These are phyloP conservation scores for Candida silvatica DNA, from an alignment of 805 yeast species.

Conservation along the genomic window DNA sequence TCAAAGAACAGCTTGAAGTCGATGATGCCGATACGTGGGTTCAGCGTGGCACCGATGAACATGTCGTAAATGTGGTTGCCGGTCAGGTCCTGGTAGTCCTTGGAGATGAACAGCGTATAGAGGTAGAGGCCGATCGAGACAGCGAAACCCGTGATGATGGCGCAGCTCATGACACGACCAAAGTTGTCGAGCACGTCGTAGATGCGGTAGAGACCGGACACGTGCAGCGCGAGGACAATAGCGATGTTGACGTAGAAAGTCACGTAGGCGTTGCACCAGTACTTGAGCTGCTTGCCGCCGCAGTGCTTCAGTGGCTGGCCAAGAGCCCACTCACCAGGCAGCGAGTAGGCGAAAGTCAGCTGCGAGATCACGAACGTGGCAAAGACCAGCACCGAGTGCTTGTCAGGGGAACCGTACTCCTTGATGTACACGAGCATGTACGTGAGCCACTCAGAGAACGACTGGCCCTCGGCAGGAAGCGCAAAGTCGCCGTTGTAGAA, in stretches of 20 bases:
- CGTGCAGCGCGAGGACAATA: conserved; percentile 55
- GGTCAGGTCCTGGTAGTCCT: conserved; percentile 84
- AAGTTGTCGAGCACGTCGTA: conserved; percentile 71
- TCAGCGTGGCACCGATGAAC: conserved; percentile 96
- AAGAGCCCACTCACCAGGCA: conserved; percentile 92
- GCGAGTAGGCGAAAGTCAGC: conserved; percentile 62
- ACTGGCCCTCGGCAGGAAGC: conserved; percentile 49
- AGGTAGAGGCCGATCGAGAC: conserved; percentile 66
- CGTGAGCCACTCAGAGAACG: conserved; percentile 39
- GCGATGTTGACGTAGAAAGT: conserved; percentile 65
- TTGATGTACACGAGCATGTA: conserved; percentile 37
- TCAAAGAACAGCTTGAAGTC: conserved; percentile 97
- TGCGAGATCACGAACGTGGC: conserved; percentile 63
- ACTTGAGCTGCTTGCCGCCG: conserved; percentile 74
- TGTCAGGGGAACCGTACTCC: conserved; percentile 50
- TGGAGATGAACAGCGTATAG: conserved; percentile 53
- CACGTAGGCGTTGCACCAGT: conserved; percentile 88
- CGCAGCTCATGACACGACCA: conserved; percentile 89
- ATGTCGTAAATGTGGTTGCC: conserved; percentile 86
- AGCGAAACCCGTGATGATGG: conserved; percentile 69
- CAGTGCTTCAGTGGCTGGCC: conserved; percentile 89
- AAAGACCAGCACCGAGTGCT: conserved; percentile 61
- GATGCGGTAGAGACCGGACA: conserved; percentile 64
- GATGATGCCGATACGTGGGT: conserved; percentile 88
- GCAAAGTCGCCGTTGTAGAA: conserved; percentile 73